Evolutionary conservation across 345 rosid species (phyloP).

Genomic region (Syzygium oleosum): DNA sequence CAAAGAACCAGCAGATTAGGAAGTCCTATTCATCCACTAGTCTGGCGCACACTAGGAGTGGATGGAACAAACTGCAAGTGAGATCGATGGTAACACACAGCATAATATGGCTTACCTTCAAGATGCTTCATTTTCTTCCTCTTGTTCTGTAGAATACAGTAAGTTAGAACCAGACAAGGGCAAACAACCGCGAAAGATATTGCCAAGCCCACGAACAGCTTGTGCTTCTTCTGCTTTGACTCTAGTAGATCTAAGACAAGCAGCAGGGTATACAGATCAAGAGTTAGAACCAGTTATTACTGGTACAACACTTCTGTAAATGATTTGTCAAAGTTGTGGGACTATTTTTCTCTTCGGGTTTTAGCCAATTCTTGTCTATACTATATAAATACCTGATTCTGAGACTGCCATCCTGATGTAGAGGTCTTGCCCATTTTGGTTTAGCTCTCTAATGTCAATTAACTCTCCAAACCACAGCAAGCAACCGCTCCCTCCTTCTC

Average conservation of each 20-base stretch:
- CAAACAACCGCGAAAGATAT: neutral
- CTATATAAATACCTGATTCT: neutral
- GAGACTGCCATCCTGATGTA: conserved; percentile 8
- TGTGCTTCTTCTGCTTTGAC: neutral
- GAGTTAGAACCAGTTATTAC: neutral
- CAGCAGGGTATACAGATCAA: neutral
- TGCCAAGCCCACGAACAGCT: neutral
- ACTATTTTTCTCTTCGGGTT: neutral
- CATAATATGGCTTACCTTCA: conserved; percentile 3
- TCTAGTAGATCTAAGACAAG: neutral
- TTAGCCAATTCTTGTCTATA: neutral
- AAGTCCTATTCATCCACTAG: neutral
- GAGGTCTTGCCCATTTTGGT: conserved; percentile 7
- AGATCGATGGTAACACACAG: neutral
- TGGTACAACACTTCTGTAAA: neutral
- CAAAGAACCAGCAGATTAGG: neutral
- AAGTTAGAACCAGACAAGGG: neutral
- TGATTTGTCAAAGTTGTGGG: neutral
- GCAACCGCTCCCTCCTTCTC: conserved; percentile 22
- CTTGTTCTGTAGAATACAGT: neutral
- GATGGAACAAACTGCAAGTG: neutral
- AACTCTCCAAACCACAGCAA: conserved; percentile 6
- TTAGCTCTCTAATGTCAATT: conserved; percentile 1
- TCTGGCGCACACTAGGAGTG: neutral
- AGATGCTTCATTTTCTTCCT: neutral